phyloP scores from a whole-genome alignment of 805 yeast genomes.

The Babjeviella inositovora region DNA sequence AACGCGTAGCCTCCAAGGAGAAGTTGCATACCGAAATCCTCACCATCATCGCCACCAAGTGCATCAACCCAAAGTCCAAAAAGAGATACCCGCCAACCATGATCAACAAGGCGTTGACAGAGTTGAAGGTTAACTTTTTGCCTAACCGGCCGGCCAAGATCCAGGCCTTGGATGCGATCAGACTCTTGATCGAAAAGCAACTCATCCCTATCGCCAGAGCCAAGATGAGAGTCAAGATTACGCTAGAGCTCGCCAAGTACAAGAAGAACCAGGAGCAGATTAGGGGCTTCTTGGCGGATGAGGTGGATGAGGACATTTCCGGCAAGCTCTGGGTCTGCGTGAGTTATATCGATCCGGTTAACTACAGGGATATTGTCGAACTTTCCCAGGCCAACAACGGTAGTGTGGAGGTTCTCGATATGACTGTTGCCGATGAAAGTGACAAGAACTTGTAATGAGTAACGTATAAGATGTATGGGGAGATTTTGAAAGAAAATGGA shows the following conservation, averaged over 20 bases:
- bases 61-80: slow-evolving; percentile 79
- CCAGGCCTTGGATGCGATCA: slow-evolving; percentile 88
- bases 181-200: slow-evolving; percentile 58
- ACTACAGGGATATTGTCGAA: slow-evolving; percentile 55
- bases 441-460: slow-evolving; percentile 8
- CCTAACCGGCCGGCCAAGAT: slow-evolving; percentile 64
- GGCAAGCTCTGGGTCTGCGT: slow-evolving; percentile 34
- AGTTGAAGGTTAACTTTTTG: slow-evolving; percentile 64
- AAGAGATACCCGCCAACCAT: slow-evolving; percentile 91
- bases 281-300: slow-evolving; percentile 5
- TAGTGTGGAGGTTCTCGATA: slow-evolving; percentile 67
- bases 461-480: too few relatives aligned
- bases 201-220: slow-evolving; percentile 90
- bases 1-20: slow-evolving; percentile 57
- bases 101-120: slow-evolving; percentile 73
- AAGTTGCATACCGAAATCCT: slow-evolving; percentile 73
- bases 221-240: slow-evolving; percentile 72
- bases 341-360: slow-evolving; percentile 76
- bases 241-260: slow-evolving; percentile 36
- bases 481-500: too few relatives aligned
- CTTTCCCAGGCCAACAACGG: slow-evolving; percentile 32
- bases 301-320: slow-evolving; percentile 4
- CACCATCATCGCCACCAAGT: slow-evolving; percentile 72
- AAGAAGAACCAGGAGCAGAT: slow-evolving; percentile 16
- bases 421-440: slow-evolving; percentile 70